Conservation (phyloP, 2,329 filamentous ascomycete genomes). For the Rhynchosporium agropyri region DNA sequence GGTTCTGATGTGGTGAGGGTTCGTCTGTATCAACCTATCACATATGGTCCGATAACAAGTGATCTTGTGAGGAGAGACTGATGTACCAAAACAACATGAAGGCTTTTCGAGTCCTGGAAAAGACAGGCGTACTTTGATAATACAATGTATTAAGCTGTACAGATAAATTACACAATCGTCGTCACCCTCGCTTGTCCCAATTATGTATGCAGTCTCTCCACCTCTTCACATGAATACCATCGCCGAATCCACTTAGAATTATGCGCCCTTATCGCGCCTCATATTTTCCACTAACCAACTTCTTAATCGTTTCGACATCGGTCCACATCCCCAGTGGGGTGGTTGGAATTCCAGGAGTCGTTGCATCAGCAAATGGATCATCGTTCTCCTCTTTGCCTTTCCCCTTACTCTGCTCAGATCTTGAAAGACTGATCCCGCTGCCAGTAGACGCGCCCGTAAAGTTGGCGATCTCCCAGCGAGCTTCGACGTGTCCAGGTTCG, state of each 20-base stretch:
- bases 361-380: conserved; percentile 71
- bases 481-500: conserved; percentile 77
- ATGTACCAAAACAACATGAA: background rate
- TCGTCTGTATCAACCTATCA: background rate
- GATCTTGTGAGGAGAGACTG: background rate
- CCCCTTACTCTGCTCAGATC: conserved; percentile 54
- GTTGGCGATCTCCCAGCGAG: conserved; percentile 70
- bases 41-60: background rate
- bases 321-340: conserved; percentile 58
- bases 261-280: conserved; percentile 49
- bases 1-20: background rate
- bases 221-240: conserved; percentile 6
- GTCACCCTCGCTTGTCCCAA: background rate
- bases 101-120: background rate
- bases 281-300: conserved; percentile 76
- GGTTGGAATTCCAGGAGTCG: conserved; percentile 33
- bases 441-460: conserved; percentile 46
- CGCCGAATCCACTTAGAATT: background rate
- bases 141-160: conserved; percentile 19
- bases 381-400: conserved; percentile 50
- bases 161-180: conserved; percentile 16
- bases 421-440: conserved; percentile 68
- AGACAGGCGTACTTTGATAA: background rate
- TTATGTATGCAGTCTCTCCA: conserved; percentile 3
- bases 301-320: conserved; percentile 65